These are phyloP conservation scores for Paradendryphiella salina DNA, from an alignment of 2,329 filamentous ascomycete species.

Conservation along the genomic window DNA sequence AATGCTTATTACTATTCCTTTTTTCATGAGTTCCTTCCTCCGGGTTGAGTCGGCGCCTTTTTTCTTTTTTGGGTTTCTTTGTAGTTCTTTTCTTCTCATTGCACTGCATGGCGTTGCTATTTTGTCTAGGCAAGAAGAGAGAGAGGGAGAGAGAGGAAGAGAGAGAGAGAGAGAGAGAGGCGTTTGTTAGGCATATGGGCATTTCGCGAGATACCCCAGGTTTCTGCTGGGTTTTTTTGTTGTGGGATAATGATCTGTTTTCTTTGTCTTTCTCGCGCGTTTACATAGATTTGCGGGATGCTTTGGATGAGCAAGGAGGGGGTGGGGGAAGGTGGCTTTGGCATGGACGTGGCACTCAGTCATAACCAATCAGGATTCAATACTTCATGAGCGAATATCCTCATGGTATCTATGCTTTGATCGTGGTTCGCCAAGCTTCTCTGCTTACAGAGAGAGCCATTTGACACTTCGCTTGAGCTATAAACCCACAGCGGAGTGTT, in stretches of 20 bases:
- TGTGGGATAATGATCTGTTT: constrained; percentile 1
- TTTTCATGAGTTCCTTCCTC: too few species aligned
- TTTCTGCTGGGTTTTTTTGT: constrained; percentile 4
- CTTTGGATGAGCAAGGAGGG: constrained; percentile 6
- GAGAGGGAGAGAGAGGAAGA: not conserved
- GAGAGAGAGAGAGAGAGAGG: not conserved
- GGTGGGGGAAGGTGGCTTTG: not conserved
- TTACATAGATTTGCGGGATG: constrained; percentile 7
- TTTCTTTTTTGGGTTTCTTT: not conserved
- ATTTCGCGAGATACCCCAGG: constrained; percentile 12
- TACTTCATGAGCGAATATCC: not conserved
- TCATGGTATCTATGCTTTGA: not conserved
- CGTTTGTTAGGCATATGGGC: constrained; percentile 3
- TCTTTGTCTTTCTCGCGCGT: not conserved
- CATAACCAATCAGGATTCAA: constrained; percentile 11
- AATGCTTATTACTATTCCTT: too few species aligned
- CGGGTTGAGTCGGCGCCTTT: not conserved
- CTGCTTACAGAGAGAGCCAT: not conserved
- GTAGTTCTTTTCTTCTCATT: not conserved
- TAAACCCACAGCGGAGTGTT: not conserved
- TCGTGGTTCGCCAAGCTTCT: not conserved
- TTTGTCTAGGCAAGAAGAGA: not conserved
- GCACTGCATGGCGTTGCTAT: not conserved
- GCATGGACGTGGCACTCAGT: constrained; percentile 9
- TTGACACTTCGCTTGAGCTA: not conserved